A percentile compares a stretch with the other conserved stretches of the same genome.
phyloP scores from a whole-genome alignment of 2,329 filamentous ascomycete genomes.

The Aspergillus quadrilineatus region DNA sequence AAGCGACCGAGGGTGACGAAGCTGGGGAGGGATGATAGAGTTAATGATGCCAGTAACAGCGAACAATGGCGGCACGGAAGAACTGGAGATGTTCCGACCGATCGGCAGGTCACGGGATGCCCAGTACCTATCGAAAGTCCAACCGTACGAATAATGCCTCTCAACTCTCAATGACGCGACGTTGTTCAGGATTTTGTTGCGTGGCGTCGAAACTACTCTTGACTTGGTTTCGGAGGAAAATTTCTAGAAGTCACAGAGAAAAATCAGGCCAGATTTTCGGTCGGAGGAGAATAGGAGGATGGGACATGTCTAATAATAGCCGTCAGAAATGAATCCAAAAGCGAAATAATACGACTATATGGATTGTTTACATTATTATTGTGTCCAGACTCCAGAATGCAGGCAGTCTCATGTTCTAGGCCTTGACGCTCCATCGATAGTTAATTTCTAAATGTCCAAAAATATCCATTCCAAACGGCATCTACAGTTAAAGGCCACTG shows the following conservation, averaged over 20 bases:
- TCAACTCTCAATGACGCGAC: not conserved
- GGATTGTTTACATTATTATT: not conserved
- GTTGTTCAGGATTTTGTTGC: not conserved
- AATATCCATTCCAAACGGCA: not conserved
- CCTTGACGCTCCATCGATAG: not conserved
- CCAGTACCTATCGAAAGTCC: not conserved
- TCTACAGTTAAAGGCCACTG: not conserved
- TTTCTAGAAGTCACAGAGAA: not conserved
- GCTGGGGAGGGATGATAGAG: constrained; percentile 8
- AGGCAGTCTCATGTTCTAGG: constrained; percentile 5
- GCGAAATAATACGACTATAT: not conserved
- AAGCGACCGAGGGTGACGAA: constrained; percentile 14
- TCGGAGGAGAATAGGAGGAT: not conserved
- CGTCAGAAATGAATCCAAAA: not conserved
- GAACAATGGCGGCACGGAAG: constrained; percentile 7
- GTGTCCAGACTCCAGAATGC: not conserved
- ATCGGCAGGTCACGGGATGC: constrained; percentile 14
- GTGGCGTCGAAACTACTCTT: not conserved
- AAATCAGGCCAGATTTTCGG: not conserved
- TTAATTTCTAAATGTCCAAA: not conserved
- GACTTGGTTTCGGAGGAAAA: not conserved
- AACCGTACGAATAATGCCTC: not conserved
- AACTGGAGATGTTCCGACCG: constrained; percentile 16
- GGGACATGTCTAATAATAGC: constrained; percentile 14
- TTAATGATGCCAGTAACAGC: constrained; percentile 4